A percentile compares a stretch with the other conserved stretches of the same genome.
phyloP scores from a whole-genome alignment of 352 stramenopile species.

The Plasmopara muralis region DNA sequence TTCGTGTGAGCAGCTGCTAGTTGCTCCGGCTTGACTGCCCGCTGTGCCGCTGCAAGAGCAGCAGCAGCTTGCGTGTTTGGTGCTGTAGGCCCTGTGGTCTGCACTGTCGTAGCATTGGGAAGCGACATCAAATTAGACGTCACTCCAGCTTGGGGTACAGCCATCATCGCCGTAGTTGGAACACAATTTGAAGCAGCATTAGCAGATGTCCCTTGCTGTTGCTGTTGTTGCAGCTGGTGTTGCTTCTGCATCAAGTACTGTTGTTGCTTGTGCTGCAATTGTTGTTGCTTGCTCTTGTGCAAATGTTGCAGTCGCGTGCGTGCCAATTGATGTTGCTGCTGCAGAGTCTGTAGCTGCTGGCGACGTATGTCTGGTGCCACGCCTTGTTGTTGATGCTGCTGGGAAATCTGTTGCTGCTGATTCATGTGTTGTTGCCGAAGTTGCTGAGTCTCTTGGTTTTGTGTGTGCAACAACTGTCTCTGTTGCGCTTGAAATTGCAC shows the following conservation, averaged over 20 bases:
- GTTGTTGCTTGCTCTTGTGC: slow-evolving; percentile 76
- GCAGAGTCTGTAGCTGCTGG: slow-evolving; percentile 65
- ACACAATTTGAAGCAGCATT: slow-evolving; percentile 15
- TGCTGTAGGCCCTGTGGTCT: slow-evolving; percentile 30
- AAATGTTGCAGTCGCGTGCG: slow-evolving; percentile 59
- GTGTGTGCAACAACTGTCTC: slow-evolving; percentile 57
- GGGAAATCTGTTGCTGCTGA: slow-evolving; percentile 66
- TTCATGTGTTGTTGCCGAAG: slow-evolving; percentile 69
- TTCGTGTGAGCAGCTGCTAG: slow-evolving; percentile 47
- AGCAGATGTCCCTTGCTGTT: slow-evolving; percentile 36
- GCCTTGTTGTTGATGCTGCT: slow-evolving; percentile 63
- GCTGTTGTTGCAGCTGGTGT: slow-evolving; percentile 62
- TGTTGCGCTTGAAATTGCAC: slow-evolving; percentile 78
- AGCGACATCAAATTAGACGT: slow-evolving; percentile 27
- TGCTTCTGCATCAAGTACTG: slow-evolving; percentile 77
- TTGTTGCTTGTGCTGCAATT: slow-evolving; percentile 76
- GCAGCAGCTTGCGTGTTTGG: slow-evolving; percentile 22
- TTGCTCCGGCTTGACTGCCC: slow-evolving; percentile 52
- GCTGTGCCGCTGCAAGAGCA: slow-evolving; percentile 24
- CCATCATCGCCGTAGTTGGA: slow-evolving; percentile 26
- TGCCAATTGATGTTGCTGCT: slow-evolving; percentile 68
- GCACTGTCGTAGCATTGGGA: slow-evolving; percentile 34
- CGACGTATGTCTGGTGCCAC: slow-evolving; percentile 50
- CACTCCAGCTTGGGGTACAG: slow-evolving; percentile 23
- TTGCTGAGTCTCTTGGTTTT: slow-evolving; percentile 75